A percentile compares a stretch with the other conserved stretches of the same genome.
phyloP scores from a whole-genome alignment of 2,329 filamentous ascomycete species.

The Penicillium sp. region DNA sequence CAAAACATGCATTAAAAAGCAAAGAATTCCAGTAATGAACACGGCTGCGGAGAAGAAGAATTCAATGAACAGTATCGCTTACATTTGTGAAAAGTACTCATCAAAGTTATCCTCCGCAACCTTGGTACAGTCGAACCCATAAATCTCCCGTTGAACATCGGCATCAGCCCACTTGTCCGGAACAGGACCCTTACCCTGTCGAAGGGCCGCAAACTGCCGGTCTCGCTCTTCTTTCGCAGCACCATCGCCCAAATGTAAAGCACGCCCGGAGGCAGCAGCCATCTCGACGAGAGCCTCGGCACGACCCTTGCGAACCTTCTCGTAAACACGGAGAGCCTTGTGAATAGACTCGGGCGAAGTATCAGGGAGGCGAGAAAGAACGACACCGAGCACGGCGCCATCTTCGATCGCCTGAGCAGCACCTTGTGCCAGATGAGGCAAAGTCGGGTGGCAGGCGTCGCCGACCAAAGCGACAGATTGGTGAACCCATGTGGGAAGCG shows the following conservation, averaged over 20 bases:
- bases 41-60: background rate
- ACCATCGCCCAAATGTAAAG: conserved; percentile 53
- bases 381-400: conserved; percentile 51
- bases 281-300: conserved; percentile 54
- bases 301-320: conserved; percentile 51
- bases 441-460: conserved; percentile 58
- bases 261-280: conserved; percentile 50
- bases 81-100: conserved; percentile 38
- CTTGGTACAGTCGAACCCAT: conserved; percentile 56
- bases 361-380: conserved; percentile 47
- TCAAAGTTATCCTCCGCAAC: conserved; percentile 51
- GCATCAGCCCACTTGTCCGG: conserved; percentile 65
- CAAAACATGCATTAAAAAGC: too few species aligned
- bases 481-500: conserved; percentile 57
- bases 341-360: conserved; percentile 44
- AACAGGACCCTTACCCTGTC: conserved; percentile 44
- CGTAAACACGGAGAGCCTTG: conserved; percentile 52
- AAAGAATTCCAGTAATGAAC: too few species aligned
- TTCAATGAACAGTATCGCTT: conserved; percentile 6
- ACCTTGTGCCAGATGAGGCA: conserved; percentile 59
- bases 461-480: conserved; percentile 51
- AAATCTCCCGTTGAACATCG: conserved; percentile 62
- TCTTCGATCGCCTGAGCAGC: conserved; percentile 62
- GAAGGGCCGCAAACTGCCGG: conserved; percentile 51
- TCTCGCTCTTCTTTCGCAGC: conserved; percentile 56